Evolutionary conservation across 129 eudicot species (phyloP).

Genomic region (Heracleum sosnowskyi): DNA sequence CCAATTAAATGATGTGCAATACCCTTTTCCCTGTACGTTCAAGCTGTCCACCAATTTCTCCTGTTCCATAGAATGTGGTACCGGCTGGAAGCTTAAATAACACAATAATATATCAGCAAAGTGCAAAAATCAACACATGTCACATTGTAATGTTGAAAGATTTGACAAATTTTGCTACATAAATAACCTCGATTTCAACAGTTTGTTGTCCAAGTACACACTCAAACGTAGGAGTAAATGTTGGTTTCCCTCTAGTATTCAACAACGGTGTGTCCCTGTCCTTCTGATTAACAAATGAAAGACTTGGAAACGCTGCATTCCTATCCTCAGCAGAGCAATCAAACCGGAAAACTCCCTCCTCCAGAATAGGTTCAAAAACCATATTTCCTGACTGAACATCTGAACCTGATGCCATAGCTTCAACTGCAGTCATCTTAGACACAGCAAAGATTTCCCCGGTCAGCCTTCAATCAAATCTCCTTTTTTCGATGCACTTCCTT

Average conservation of each 20-base stretch:
- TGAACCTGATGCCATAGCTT: constrained; percentile 26
- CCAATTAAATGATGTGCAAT: constrained; percentile 1
- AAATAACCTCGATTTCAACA: constrained; percentile 53
- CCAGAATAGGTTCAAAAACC: constrained; percentile 71
- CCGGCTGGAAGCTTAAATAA: constrained; percentile 67
- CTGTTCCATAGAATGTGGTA: constrained; percentile 94
- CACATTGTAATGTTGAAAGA: neutral
- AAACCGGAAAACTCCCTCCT: constrained; percentile 82
- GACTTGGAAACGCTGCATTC: constrained; percentile 63
- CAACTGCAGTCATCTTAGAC: constrained; percentile 43
- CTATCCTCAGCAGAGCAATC: constrained; percentile 77
- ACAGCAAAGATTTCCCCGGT: constrained; percentile 9
- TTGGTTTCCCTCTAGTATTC: too few relatives aligned
- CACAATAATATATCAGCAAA: constrained; percentile 6
- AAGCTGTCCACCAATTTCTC: constrained; percentile 94
- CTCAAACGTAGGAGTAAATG: too few relatives aligned
- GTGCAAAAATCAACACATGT: neutral
- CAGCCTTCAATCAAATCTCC: constrained; percentile 24
- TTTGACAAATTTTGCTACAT: neutral
- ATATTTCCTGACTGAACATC: constrained; percentile 42
- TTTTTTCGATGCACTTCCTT: neutral
- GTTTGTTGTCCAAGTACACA: too few relatives aligned
- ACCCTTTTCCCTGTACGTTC: constrained; percentile 97
- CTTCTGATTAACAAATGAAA: too few relatives aligned
- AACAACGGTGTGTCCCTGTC: too few relatives aligned